Conservation (phyloP, 192 early-diverging fungal genomes). For the Coemansia biformis region DNA sequence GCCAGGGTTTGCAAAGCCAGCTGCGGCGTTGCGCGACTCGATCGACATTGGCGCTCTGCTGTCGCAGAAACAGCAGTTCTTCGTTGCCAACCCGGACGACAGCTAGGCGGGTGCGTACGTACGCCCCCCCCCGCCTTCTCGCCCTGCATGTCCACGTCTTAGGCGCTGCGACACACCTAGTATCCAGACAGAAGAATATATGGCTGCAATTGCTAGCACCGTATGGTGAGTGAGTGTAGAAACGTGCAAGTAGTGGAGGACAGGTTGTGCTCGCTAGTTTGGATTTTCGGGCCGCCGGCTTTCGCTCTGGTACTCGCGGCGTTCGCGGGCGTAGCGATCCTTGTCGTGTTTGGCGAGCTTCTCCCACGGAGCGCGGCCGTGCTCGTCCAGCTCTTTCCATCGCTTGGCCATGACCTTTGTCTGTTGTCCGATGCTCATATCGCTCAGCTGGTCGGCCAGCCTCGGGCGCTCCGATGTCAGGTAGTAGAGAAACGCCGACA, state of each 20-base stretch:
- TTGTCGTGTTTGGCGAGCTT: conserved; percentile 54
- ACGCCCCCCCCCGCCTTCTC: not conserved
- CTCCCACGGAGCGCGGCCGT: conserved; percentile 52
- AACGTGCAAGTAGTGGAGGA: no score
- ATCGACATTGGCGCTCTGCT: conserved; percentile 35
- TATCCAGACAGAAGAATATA: no score
- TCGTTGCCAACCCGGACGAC: conserved; percentile 37
- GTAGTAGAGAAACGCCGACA: conserved; percentile 80
- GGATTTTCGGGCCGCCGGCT: conserved; percentile 13
- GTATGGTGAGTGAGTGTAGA: no score
- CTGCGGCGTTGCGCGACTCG: conserved; percentile 23
- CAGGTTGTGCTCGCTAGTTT: not conserved
- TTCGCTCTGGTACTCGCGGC: conserved; percentile 52
- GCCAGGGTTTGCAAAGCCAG: conserved; percentile 1
- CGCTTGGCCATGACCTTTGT: conserved; percentile 65
- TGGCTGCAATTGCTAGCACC: not conserved
- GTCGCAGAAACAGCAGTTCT: conserved; percentile 32
- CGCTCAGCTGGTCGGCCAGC: conserved; percentile 60
- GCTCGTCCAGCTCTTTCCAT: conserved; percentile 52
- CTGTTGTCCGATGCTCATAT: conserved; percentile 66
- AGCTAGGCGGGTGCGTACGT: conserved; percentile 1
- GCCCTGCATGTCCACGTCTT: no score
- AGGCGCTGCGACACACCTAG: no score
- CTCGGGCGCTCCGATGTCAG: conserved; percentile 60
- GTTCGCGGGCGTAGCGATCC: conserved; percentile 58